Percentiles rank a stretch among this genome's conserved stretches.
These are phyloP conservation scores for Castanea crenata DNA, from an alignment of 306 rosid species.

Conservation along the genomic window DNA sequence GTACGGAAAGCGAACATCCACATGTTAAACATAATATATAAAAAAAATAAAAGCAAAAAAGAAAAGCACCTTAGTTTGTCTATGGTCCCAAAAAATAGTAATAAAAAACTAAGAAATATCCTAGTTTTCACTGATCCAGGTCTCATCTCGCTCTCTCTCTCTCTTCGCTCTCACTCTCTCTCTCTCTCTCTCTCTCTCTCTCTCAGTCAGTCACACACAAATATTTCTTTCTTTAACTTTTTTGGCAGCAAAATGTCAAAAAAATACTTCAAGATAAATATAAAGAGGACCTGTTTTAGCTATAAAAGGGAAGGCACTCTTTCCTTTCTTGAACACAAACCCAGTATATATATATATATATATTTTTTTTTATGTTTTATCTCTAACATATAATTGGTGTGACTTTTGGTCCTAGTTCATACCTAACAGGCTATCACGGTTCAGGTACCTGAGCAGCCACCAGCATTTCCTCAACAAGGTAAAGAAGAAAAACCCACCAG, in stretches of 20 bases:
- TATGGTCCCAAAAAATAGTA: background rate
- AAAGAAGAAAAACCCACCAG: background rate
- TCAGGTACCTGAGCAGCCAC: background rate
- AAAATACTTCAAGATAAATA: background rate
- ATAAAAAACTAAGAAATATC: background rate
- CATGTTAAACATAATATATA: background rate
- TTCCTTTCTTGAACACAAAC: slow-evolving; percentile 16
- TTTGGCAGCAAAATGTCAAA: background rate
- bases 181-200: too few relatives aligned
- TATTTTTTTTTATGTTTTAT: background rate
- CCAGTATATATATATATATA: background rate
- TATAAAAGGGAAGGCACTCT: slow-evolving; percentile 22
- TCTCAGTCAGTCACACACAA: background rate
- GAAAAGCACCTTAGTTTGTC: background rate
- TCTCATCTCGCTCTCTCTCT: background rate
- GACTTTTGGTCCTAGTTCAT: background rate
- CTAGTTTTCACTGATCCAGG: background rate
- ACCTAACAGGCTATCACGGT: background rate
- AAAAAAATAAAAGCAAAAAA: background rate
- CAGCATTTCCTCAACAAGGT: background rate
- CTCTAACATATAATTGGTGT: background rate
- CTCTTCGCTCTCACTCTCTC: background rate
- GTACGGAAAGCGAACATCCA: slow-evolving; percentile 22
- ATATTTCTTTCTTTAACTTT: background rate
- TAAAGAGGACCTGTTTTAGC: slow-evolving; percentile 6